Evolutionary conservation across 2,329 filamentous ascomycete species (phyloP), one percentile per base, ranked within the genome.

Genomic region (Cercospora zeae-maydis): DNA sequence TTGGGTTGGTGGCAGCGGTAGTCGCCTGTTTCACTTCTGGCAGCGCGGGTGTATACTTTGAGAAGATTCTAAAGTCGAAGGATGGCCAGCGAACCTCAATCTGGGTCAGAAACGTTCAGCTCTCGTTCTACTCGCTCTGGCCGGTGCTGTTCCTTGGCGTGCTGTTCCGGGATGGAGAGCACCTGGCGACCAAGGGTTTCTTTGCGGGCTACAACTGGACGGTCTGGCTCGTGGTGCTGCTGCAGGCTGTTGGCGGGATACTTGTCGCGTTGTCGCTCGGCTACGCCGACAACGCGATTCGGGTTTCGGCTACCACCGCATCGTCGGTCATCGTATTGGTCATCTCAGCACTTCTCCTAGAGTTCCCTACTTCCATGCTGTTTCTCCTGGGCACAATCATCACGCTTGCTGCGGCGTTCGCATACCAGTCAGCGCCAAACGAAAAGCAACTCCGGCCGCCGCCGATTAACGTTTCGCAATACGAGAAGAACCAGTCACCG

Each of bases 161-260:
- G 5, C 78, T 96, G 2, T 90, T 91, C 78, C 90, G 92, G 67
- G 95, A 99, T 69, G 95, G 93, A 27, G 86, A 88, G 64, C 88
- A 90, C 42, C 92, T 99, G 67, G 84, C 88, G 27, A 86, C 89
- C 75, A 87, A 91, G 66, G 95, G 95, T 11, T 96, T 98, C 77
- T 98, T 99, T 70, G 89, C 90, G 62, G 95, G 95, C 2, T 99
- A 98, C 78, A 97, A 96, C 75, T 89, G 86, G 82, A 83, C 93
- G 19, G 93, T 98, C 2, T 97, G 93, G 92, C 82, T 86, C 4
- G 90, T 92, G 4, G 90, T 98, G 69, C 74, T 87, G 5, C 84
- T 95, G 63, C 95, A 99, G 75, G 90, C 93, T 0, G 78, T 88
- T 36, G 93, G 93, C 33, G 95, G 93, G 24, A 84, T 98, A 30